Base-by-base conservation (phyloP, 352 stramenopile species). In the Sclerospora graminicola region DNA sequence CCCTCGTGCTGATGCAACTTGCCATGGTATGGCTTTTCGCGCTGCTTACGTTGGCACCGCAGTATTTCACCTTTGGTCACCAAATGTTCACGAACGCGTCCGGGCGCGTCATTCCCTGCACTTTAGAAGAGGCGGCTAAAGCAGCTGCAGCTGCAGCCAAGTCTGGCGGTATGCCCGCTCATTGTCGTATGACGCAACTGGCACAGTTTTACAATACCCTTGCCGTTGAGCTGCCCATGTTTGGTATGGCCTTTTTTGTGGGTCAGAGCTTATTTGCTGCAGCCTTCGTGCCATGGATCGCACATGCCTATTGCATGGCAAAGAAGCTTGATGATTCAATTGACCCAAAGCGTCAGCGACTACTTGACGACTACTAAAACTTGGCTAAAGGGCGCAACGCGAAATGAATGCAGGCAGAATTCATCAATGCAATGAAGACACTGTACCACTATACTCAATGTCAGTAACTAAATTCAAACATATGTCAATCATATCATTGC, bases 31-130 rank as follows among this genome's bases (percentile, higher is more conserved):
- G 72, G 10, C 72, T 93, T 20, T 91, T 93, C 42, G 79, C 69
- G 27, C 51, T 85, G 37, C 77, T 89, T 23, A 89, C 81, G 13
- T 50, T 93, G 28, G 78, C 81, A 8, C 81, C 81, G 19, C 81
- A 93, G 47, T 93, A 93, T 51, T 63, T 79, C 13, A 89, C 79
- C 1, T 93, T 93, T 36, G 81, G 81, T 6, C 75, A 89, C 41
- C 81, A 93, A 49, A 66, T 57, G 49, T 93, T 76, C 45, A 59
- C 45, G 5, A 61, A 85, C 31, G 49, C 48, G 1, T 78, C 60
- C 0, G 66, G 66, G 5, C 45, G 54, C 18, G 63, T 82, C 16
- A 32, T 63, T 27, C 69, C 63, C 3, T 93, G 81, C 46, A 89
- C 79, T 37, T 54, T 93, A 14, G 47, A 71, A 28, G 76, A 88